A percentile compares a stretch with the other conserved stretches of the same genome.
These are phyloP conservation scores for Aspergillus puulaauensis DNA, from an alignment of 2,329 filamentous ascomycete genomes.

Conservation along the genomic window DNA sequence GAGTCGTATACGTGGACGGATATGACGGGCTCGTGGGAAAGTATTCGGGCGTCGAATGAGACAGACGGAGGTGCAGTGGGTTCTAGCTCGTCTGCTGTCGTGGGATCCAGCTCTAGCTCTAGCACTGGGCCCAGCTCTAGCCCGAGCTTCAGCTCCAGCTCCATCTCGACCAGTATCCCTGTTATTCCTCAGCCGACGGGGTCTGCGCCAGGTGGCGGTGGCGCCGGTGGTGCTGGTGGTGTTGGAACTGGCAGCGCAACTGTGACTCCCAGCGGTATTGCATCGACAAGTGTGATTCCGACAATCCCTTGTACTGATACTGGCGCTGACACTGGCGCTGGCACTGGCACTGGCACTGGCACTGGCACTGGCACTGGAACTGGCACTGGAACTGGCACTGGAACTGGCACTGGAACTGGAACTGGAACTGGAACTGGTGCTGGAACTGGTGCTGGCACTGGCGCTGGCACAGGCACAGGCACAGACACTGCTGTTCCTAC, in stretches of 20 bases:
- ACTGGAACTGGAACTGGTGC: no score
- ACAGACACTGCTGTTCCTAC: no score
- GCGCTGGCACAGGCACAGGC: no score
- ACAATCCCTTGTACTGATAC: not conserved
- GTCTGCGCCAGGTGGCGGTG: not conserved
- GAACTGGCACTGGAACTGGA: no score
- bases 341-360: no score
- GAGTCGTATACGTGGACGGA: conserved; percentile 67
- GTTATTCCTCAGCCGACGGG: not conserved
- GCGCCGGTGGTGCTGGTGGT: not conserved
- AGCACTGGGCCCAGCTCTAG: not conserved
- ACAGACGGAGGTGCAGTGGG: not conserved
- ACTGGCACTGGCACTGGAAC: no score
- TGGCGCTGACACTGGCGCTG: no score
- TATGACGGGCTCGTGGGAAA: conserved; percentile 58
- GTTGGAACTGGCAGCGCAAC: not conserved
- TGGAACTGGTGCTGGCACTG: no score
- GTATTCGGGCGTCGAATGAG: conserved; percentile 51
- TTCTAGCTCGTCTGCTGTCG: not conserved
- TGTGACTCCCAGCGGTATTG: not conserved
- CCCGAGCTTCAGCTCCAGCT: not conserved
- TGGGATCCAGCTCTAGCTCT: not conserved
- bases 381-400: no score
- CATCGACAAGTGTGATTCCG: not conserved
- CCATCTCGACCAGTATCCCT: not conserved